These are phyloP conservation scores for Aphanomyces cochlioides DNA, from an alignment of 352 stramenopile genomes.

Conservation along the genomic window DNA sequence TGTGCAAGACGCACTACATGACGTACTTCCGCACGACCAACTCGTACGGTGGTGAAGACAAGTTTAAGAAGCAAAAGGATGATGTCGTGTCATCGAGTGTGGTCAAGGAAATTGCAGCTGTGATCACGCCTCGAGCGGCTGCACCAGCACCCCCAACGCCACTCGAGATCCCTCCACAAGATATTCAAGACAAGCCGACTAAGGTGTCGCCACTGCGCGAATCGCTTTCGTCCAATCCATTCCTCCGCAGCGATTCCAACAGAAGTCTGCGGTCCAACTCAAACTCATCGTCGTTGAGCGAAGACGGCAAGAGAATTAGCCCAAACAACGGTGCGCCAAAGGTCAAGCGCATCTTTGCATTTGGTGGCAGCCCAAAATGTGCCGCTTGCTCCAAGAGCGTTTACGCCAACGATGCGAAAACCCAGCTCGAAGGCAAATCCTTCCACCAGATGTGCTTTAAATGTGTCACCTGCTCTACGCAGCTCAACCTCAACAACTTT, in stretches of 20 bases:
- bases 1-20: conserved; percentile 39
- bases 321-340: conserved; percentile 21
- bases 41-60: conserved; percentile 32
- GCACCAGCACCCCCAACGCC: not conserved
- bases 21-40: conserved; percentile 32
- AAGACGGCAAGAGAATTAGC: conserved; percentile 3
- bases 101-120: conserved; percentile 21
- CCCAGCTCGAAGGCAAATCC: conserved; percentile 33
- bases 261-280: conserved; percentile 1
- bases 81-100: conserved; percentile 19
- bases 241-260: conserved; percentile 16
- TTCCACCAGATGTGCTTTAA: conserved; percentile 37
- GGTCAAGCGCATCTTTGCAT: conserved; percentile 18
- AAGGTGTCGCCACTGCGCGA: conserved; percentile 22
- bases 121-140: not conserved
- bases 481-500: conserved; percentile 38
- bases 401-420: conserved; percentile 33
- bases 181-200: conserved; percentile 6
- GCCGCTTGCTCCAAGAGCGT: conserved; percentile 29
- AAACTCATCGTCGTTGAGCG: not conserved
- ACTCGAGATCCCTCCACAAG: not conserved
- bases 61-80: conserved; percentile 32
- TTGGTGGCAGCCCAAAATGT: conserved; percentile 28
- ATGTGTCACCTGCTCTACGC: conserved; percentile 32
- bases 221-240: conserved; percentile 21